Base-by-base conservation (phyloP, 345 rosid genomes). In the Lepidium sativum region DNA sequence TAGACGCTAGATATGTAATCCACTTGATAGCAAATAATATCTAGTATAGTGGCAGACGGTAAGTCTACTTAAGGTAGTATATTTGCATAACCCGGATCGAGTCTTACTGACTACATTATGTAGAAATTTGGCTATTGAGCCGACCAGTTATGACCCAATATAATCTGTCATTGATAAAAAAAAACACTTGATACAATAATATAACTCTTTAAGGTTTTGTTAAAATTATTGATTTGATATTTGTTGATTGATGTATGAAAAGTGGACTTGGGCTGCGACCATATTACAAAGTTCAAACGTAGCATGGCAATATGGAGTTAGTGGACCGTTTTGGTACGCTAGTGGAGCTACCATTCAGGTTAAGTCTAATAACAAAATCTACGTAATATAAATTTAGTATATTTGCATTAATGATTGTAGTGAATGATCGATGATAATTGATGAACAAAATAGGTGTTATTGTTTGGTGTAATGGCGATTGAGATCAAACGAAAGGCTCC, bases 261-360 rank as follows among this genome's bases (percentile, higher is more conserved):
- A 92, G 98, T 92, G 98, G 98, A 92, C 98, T 20, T 92, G 95
- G 98, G 92, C 98, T 29, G 98, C 98, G 14, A 87, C 96, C n/a
- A 89, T 92, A 67, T 72, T 92, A 66, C 98, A 92, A 73, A 92
- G 98, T 78, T 92, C 98, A 7, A 92, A 92, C 67, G 98, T 92
- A 16, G 95, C 98, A 23, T 92, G 98, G 98, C 60, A 81, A 66
- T 92, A 86, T 60, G 98, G 98, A 63, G 72, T 92, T 16, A 92
- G 98, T 25, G 98, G 98, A 27, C 98, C 98, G 3, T 92, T 92
- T 68, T 92, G 98, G 98, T 92, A 92, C 53, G 96, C 96, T 14
- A 87, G 98, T 55, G 98, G 98, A 21, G 98, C 96, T 42, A 84
- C 95, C 2, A 80, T 92, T 67, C 98, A 92, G 96, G 97, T 83